Evolutionary conservation across 495 filamentous ascomycete genomes (phyloP).

Genomic region (Peziza echinospora): DNA sequence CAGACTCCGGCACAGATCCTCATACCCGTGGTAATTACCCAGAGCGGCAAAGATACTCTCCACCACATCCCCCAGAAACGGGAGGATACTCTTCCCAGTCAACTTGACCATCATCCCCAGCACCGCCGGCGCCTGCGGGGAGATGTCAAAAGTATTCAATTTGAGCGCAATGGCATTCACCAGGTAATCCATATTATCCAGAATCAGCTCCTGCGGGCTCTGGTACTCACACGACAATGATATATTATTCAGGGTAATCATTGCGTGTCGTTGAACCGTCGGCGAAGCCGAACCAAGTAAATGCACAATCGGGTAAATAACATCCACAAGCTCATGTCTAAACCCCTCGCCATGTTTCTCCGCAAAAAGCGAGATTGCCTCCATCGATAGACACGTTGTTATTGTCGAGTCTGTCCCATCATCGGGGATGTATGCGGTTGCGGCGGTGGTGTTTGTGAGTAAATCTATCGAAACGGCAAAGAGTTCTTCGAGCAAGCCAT

Average conservation of each 20-base stretch:
- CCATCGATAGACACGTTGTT: constrained; percentile 39
- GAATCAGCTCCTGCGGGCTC: constrained; percentile 53
- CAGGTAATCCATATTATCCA: constrained; percentile 91
- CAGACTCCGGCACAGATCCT: constrained; percentile 59
- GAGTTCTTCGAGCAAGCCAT: constrained; percentile 47
- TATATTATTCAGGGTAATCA: constrained; percentile 60
- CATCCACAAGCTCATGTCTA: constrained; percentile 68
- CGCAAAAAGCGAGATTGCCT: constrained; percentile 51
- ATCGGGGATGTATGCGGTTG: constrained; percentile 29
- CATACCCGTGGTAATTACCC: constrained; percentile 85
- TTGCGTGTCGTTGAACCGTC: constrained; percentile 56
- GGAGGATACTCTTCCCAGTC: constrained; percentile 58
- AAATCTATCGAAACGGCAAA: constrained; percentile 54
- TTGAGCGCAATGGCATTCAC: constrained; percentile 78
- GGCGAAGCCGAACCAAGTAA: constrained; percentile 53
- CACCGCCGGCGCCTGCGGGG: constrained; percentile 74
- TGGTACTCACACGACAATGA: constrained; percentile 53
- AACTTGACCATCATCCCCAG: constrained; percentile 85
- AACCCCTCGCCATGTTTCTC: constrained; percentile 46
- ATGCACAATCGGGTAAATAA: constrained; percentile 72
- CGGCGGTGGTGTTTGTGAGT: constrained; percentile 31
- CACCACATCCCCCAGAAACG: constrained; percentile 79
- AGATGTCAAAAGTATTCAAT: constrained; percentile 76
- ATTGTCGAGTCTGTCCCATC: constrained; percentile 8
- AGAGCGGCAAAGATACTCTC: constrained; percentile 74